A percentile compares a stretch with the other conserved stretches of the same genome.
Conservation (phyloP, 2,329 filamentous ascomycete species). For the Teratosphaeria nubilosa region DNA sequence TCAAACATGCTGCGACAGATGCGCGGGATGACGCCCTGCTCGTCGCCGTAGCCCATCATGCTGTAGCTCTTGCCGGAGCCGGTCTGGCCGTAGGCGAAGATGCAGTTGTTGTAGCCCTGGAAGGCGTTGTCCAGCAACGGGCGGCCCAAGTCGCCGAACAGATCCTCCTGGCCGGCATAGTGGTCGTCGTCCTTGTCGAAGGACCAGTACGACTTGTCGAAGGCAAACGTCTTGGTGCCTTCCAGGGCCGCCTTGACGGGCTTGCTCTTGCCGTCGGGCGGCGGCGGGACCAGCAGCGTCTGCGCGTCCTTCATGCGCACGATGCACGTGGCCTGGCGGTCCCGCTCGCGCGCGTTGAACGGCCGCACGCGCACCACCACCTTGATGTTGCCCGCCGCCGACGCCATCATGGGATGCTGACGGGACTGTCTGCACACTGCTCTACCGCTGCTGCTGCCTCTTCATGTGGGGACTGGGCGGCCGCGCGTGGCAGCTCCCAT, state of each 20-base stretch:
- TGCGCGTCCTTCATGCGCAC: slow-evolving; percentile 92
- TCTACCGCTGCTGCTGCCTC: neutral
- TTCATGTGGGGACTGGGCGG: neutral
- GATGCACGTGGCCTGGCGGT: slow-evolving; percentile 88
- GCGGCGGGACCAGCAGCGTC: slow-evolving; percentile 72
- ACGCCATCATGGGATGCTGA: slow-evolving; percentile 12
- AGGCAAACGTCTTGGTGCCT: slow-evolving; percentile 78
- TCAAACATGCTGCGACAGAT: slow-evolving; percentile 98
- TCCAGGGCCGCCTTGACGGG: slow-evolving; percentile 52
- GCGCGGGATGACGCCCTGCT: slow-evolving; percentile 87
- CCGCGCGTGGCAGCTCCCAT: neutral
- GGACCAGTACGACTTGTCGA: slow-evolving; percentile 97
- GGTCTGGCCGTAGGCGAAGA: slow-evolving; percentile 97
- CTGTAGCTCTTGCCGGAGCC: slow-evolving; percentile 98
- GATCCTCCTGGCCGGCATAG: slow-evolving; percentile 81
- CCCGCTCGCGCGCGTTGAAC: slow-evolving; percentile 79
- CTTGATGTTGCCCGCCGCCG: slow-evolving; percentile 88
- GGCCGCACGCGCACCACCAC: slow-evolving; percentile 94
- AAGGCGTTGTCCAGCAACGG: slow-evolving; percentile 97
- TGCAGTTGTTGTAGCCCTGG: slow-evolving; percentile 98
- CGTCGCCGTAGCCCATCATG: slow-evolving; percentile 99
- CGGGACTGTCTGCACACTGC: too few relatives aligned
- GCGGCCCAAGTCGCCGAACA: slow-evolving; percentile 79
- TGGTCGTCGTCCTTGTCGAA: slow-evolving; percentile 72
- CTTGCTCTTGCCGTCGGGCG: slow-evolving; percentile 51